A percentile compares a stretch with the other conserved stretches of the same genome.
Conservation (phyloP, 2,329 filamentous ascomycete species). For the Chalara sp. region DNA sequence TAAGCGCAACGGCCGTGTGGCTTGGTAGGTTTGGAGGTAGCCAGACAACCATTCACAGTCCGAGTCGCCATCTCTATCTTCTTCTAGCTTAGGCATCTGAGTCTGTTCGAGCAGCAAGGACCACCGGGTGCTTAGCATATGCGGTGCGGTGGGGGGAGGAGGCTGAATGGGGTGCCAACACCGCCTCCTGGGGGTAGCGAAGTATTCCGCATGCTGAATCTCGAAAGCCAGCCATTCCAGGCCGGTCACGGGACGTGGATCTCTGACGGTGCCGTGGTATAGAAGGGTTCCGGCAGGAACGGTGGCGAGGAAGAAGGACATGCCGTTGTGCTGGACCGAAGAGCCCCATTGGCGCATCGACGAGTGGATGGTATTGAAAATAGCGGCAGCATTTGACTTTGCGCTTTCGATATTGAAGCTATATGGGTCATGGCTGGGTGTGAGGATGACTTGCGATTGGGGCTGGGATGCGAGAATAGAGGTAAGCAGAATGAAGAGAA, state of each 20-base stretch:
- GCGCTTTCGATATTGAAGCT: conserved; percentile 6
- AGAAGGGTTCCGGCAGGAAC: conserved; percentile 58
- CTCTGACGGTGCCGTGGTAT: conserved; percentile 54
- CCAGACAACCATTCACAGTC: conserved; percentile 29
- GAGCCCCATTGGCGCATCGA: conserved; percentile 71
- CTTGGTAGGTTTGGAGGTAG: conserved; percentile 61
- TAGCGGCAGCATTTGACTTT: conserved; percentile 47
- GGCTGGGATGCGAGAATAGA: no score
- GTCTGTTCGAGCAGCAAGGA: neutral
- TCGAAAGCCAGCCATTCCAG: conserved; percentile 73
- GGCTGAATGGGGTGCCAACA: no score
- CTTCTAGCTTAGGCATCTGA: neutral
- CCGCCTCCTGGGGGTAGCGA: conserved; percentile 36
- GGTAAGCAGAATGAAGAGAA: no score
- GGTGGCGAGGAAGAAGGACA: conserved; percentile 61
- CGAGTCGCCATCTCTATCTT: conserved; percentile 1
- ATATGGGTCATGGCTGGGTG: neutral
- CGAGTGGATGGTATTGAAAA: conserved; percentile 69
- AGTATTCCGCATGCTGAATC: conserved; percentile 63
- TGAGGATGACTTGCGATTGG: no score
- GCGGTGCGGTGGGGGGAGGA: no score
- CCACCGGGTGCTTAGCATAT: neutral
- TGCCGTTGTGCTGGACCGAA: conserved; percentile 67
- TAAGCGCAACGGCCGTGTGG: conserved; percentile 49
- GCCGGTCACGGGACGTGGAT: conserved; percentile 32